phyloP scores from a whole-genome alignment of 495 filamentous ascomycete genomes.

The Barbatosphaeria neglecta region DNA sequence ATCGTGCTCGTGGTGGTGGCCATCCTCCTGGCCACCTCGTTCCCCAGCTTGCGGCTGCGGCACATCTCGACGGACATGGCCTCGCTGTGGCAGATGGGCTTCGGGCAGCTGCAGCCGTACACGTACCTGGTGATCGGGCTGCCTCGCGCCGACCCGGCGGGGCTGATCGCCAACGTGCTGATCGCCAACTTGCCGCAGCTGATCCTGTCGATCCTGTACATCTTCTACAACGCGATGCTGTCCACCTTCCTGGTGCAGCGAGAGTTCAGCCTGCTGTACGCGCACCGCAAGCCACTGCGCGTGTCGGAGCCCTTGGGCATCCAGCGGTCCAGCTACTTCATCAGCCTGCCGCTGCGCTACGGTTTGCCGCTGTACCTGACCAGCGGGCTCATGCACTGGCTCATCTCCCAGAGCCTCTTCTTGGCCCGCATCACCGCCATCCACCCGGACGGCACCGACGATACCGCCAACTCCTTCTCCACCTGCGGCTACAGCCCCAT shows the following conservation, averaged over 20 bases:
- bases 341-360: conserved; percentile 28
- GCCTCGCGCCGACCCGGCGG: background rate
- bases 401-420: conserved; percentile 29
- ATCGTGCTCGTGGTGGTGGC: conserved; percentile 1
- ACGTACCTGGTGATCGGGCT: conserved; percentile 10
- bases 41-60: conserved; percentile 4
- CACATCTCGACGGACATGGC: conserved; percentile 4
- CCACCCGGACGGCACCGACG: conserved; percentile 1
- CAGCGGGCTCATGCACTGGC: conserved; percentile 24
- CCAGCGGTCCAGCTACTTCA: conserved; percentile 28
- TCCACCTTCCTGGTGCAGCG: conserved; percentile 8
- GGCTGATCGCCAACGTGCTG: conserved; percentile 7
- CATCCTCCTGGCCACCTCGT: background rate
- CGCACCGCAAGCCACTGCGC: conserved; percentile 2
- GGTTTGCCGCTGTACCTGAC: conserved; percentile 16
- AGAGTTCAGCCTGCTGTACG: conserved; percentile 3
- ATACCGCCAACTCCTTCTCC: conserved; percentile 3
- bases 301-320: conserved; percentile 8
- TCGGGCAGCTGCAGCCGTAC: conserved; percentile 14
- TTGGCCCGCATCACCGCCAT: conserved; percentile 9
- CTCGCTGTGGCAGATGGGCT: conserved; percentile 12
- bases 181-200: conserved; percentile 30
- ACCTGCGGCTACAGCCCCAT: conserved; percentile 21
- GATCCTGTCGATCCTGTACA: background rate
- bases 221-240: conserved; percentile 3